phyloP scores from a whole-genome alignment of 768 basidiomycete genomes.

The Hygrocybe coccinea region DNA sequence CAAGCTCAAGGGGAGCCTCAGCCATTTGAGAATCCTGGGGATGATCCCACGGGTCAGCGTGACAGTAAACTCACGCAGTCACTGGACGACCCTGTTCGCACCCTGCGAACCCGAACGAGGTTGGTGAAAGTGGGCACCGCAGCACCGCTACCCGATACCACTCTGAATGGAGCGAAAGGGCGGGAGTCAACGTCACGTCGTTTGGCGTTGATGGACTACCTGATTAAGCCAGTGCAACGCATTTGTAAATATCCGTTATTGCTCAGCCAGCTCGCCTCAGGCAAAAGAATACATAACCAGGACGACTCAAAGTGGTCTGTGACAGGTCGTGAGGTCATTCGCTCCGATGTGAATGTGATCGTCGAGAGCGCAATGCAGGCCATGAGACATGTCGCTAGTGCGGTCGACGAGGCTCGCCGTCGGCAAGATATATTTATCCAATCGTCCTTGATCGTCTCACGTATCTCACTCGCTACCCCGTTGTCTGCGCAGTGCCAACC shows the following conservation, averaged over 20 bases:
- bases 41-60: background rate
- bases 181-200: constrained; percentile 21
- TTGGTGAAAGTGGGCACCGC: background rate
- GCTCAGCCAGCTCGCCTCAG: constrained; percentile 60
- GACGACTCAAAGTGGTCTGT: background rate
- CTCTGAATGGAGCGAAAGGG: background rate
- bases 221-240: constrained; percentile 96
- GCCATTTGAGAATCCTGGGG: background rate
- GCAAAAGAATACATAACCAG: constrained; percentile 16
- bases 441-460: constrained; percentile 61
- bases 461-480: constrained; percentile 45
- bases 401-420: constrained; percentile 78
- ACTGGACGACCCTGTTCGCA: background rate
- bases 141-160: background rate
- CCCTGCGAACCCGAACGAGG: background rate
- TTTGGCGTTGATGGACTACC: constrained; percentile 74
- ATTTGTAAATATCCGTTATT: constrained; percentile 94
- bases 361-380: constrained; percentile 56
- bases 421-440: constrained; percentile 60
- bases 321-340: constrained; percentile 3
- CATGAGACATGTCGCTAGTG: constrained; percentile 70
- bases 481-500: constrained; percentile 23
- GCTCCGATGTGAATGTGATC: constrained; percentile 38
- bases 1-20: constrained; percentile 21
- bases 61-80: too few relatives aligned